Percentiles rank a stretch among this genome's conserved stretches.
phyloP scores from a whole-genome alignment of 352 stramenopile species.

The Globisporangium alternatum region DNA sequence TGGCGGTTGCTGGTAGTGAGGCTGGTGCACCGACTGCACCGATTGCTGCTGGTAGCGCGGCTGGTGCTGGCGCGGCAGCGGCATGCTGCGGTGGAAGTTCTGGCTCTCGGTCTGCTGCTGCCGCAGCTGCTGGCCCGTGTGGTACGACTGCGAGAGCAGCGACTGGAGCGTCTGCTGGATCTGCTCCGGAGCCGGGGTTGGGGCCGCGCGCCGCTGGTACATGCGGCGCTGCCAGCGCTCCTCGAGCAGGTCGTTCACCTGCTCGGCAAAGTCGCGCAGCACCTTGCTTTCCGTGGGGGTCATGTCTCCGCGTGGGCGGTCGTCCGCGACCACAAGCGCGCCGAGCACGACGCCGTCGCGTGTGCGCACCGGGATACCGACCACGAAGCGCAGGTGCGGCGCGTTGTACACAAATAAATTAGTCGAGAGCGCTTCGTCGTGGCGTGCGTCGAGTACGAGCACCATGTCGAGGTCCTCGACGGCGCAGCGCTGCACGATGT shows the following conservation, averaged over 20 bases:
- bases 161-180: constrained; percentile 43
- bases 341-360: constrained; percentile 52
- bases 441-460: constrained; percentile 37
- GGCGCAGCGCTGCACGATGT: constrained; percentile 51
- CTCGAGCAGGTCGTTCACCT: constrained; percentile 43
- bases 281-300: constrained; percentile 28
- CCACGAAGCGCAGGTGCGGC: constrained; percentile 51
- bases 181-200: constrained; percentile 25
- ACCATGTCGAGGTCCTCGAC: constrained; percentile 27
- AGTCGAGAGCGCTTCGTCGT: constrained; percentile 37
- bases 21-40: neutral
- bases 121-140: constrained; percentile 44
- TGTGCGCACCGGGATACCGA: constrained; percentile 46
- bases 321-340: constrained; percentile 53
- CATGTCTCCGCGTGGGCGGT: constrained; percentile 31
- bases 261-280: constrained; percentile 39
- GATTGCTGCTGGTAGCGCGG: neutral
- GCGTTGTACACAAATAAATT: constrained; percentile 60
- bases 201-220: constrained; percentile 20
- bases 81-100: constrained; percentile 4
- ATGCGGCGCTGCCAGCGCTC: constrained; percentile 37
- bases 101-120: constrained; percentile 32
- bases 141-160: constrained; percentile 52
- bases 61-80: neutral
- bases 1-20: neutral